A percentile compares a stretch with the other conserved stretches of the same genome.
phyloP scores from a whole-genome alignment of 768 basidiomycete genomes.

The Boletus subcaerulescens region DNA sequence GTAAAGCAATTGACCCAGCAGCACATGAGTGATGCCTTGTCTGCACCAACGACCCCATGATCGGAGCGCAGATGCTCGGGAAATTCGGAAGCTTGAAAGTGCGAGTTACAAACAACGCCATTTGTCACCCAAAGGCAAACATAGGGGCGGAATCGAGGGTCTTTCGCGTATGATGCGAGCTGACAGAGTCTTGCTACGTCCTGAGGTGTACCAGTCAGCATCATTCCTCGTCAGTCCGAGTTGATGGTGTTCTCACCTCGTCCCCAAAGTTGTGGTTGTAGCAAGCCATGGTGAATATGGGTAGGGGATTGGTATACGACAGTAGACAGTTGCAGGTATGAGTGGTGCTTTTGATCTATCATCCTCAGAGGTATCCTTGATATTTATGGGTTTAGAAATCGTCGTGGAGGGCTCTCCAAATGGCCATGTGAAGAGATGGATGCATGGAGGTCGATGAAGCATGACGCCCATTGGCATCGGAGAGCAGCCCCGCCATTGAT shows the following conservation, averaged over 20 bases:
- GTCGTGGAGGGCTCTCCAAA: conserved; percentile 20
- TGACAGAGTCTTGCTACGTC: not conserved
- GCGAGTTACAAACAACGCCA: not conserved
- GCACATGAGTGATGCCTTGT: conserved; percentile 10
- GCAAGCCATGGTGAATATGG: conserved; percentile 1
- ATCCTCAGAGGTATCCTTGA: not conserved
- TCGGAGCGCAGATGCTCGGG: conserved; percentile 20
- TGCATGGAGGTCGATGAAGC: conserved; percentile 13
- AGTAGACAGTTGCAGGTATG: not conserved
- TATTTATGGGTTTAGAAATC: conserved; percentile 19
- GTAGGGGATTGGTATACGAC: not conserved
- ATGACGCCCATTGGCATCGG: conserved; percentile 15
- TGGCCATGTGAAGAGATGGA: conserved; percentile 14
- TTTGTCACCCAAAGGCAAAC: conserved; percentile 16
- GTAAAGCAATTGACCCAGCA: conserved; percentile 17
- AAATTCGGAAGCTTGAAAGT: conserved; percentile 8
- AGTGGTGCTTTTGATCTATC: conserved; percentile 5
- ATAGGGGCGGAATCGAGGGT: conserved; percentile 7
- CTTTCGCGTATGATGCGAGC: not conserved
- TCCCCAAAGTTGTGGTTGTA: conserved; percentile 12
- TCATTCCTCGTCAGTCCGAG: not conserved
- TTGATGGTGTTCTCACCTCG: conserved; percentile 1
- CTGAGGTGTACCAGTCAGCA: conserved; percentile 10
- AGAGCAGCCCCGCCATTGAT: conserved; percentile 10
- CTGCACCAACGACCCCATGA: conserved; percentile 23